These are phyloP conservation scores for Hirschioporus abietinus DNA, from an alignment of 768 basidiomycete genomes.

Conservation along the genomic window DNA sequence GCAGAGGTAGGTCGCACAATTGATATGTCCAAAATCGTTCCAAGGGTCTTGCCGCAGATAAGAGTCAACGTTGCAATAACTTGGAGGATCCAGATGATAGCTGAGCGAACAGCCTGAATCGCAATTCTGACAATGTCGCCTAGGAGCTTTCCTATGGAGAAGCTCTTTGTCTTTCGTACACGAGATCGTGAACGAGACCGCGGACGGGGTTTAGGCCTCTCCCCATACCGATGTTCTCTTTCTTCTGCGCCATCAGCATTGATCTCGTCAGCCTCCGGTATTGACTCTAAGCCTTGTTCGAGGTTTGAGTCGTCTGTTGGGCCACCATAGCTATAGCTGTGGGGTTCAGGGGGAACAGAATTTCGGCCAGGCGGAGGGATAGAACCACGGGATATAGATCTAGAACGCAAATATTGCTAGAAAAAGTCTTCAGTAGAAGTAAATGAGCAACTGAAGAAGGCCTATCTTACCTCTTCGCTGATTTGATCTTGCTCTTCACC, in stretches of 20 bases:
- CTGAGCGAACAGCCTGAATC: slow-evolving; percentile 17
- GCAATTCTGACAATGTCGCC: slow-evolving; percentile 37
- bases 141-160: slow-evolving; percentile 38
- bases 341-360: slow-evolving; percentile 12
- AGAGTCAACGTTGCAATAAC: slow-evolving; percentile 16
- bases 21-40: slow-evolving; percentile 42
- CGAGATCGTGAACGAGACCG: slow-evolving; percentile 23
- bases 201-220: slow-evolving; percentile 14
- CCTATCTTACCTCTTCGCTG: slow-evolving; percentile 37
- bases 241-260: not conserved
- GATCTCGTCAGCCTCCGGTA: slow-evolving; percentile 58
- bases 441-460: not conserved
- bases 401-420: slow-evolving; percentile 19
- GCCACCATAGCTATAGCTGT: slow-evolving; percentile 24
- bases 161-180: slow-evolving; percentile 27
- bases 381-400: slow-evolving; percentile 25
- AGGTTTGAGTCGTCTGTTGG: slow-evolving; percentile 27
- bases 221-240: slow-evolving; percentile 17
- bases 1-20: slow-evolving; percentile 39
- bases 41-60: slow-evolving; percentile 34
- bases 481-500: slow-evolving; percentile 46
- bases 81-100: slow-evolving; percentile 17
- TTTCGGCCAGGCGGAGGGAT: slow-evolving; percentile 31
- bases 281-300: slow-evolving; percentile 53
- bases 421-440: slow-evolving; percentile 7